Conservation (phyloP, 352 stramenopile species). For the Aphanomyces invadans region DNA sequence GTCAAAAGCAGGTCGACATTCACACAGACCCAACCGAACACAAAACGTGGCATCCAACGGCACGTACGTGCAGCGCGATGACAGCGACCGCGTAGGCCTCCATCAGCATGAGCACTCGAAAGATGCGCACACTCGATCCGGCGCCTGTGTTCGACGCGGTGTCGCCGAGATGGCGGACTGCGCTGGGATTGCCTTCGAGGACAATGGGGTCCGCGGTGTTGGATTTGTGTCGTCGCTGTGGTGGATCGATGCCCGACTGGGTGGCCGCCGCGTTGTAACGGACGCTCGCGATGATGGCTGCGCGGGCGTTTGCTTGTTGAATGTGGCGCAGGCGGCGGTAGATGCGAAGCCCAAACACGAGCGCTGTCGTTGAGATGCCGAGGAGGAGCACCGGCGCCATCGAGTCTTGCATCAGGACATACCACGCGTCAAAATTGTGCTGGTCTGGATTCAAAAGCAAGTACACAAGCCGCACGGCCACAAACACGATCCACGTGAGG, state of each 20-base stretch:
- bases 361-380: slow-evolving; percentile 6
- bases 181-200: background rate
- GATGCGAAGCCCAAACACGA: slow-evolving; percentile 15
- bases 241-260: background rate
- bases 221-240: background rate
- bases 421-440: background rate
- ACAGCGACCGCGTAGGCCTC: background rate
- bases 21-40: too few species aligned
- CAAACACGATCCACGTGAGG: slow-evolving; percentile 18
- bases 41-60: too few species aligned
- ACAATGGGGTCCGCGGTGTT: background rate
- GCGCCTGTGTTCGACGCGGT: too few species aligned
- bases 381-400: slow-evolving; percentile 14
- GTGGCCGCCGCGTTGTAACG: background rate
- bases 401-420: slow-evolving; percentile 16
- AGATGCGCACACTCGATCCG: too few species aligned
- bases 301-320: background rate
- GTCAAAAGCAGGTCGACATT: too few species aligned
- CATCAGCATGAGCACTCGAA: slow-evolving; percentile 1
- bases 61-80: slow-evolving; percentile 15
- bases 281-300: background rate
- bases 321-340: slow-evolving; percentile 7
- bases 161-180: too few species aligned
- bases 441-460: background rate
- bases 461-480: background rate